These are phyloP conservation scores for Phytophthora cactorum DNA, from an alignment of 352 stramenopile species.

Conservation along the genomic window DNA sequence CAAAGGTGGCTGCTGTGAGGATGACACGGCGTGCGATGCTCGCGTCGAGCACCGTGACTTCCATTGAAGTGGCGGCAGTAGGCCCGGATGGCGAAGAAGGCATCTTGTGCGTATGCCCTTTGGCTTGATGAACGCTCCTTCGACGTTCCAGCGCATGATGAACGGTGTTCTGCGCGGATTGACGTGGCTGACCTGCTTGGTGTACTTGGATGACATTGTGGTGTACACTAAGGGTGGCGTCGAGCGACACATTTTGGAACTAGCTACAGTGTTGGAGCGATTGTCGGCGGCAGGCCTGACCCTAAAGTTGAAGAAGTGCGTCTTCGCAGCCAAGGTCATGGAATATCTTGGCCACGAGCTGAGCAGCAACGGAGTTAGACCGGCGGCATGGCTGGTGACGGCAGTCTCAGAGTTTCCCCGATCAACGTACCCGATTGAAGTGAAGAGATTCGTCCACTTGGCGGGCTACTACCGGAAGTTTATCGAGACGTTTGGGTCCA, in stretches of 20 bases:
- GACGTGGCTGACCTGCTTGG: neutral
- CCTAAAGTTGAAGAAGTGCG: neutral
- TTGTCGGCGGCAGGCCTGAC: neutral
- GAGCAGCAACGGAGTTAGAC: neutral
- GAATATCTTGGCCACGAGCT: neutral
- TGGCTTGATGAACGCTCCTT: neutral
- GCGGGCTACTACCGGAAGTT: neutral
- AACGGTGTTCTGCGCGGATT: neutral
- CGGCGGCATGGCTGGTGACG: neutral
- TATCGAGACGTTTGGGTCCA: neutral
- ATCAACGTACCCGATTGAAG: neutral
- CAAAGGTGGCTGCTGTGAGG: neutral
- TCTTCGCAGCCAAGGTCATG: neutral
- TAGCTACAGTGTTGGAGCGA: neutral
- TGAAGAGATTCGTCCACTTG: neutral
- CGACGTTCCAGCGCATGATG: neutral
- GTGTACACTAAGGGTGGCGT: neutral
- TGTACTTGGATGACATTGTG: neutral
- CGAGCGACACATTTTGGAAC: neutral
- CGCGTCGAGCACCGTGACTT: neutral
- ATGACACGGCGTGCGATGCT: neutral
- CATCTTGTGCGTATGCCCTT: constrained; percentile 1
- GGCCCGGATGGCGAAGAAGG: neutral
- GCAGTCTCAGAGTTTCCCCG: neutral
- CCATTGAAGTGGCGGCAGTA: neutral